Evolutionary conservation across 441 rosid genomes (phyloP), one percentile per base, ranked within the genome.

Genomic region (Pelargonium fulgidum): DNA sequence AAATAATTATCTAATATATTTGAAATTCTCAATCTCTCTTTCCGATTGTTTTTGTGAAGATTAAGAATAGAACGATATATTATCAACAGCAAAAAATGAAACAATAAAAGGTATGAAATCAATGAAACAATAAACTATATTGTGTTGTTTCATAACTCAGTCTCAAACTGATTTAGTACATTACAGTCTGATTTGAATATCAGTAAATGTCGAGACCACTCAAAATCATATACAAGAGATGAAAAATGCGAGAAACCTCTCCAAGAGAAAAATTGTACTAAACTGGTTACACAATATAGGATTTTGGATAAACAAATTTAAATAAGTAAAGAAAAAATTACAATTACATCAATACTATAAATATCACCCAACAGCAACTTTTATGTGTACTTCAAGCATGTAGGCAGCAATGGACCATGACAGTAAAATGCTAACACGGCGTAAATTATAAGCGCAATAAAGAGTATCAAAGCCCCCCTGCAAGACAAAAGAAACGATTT

Each of bases 391-490:
- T 59, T 59, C 13, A 59, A 7, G 64, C 64, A 59, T 3, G 12
- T 7, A 59, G 64, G 64, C 64, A 59, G 36, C 29, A 59, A 59
- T 19, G 36, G 26, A 20, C 64, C 64, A 9, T 59, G 64, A 20
- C 64, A 59, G n/a, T 19, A 59, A 19, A 59, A 59, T 59, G 64
- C 64, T 7, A 59, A n/a, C 64, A 59, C 64, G 3, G 36, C 36
- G 12, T 59, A 59, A 20, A 59, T 59, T 19, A 59, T 59, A 7
- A 59, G 36, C 22, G 36, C 19, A 7, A 24, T 59, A 6, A 59
- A 19, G 33, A 59, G 64, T 59, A 59, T 20, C 64, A 59, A 59
- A 1, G 24, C 64, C 9, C 26, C 26, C 64, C 64, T 59, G 64
- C 64, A 59, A 56, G 26, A 59, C 36, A 24, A 20, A 20, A 20